Evolutionary conservation across 2,329 filamentous ascomycete genomes (phyloP), one percentile per base, ranked within the genome.

Genomic region (Fusarium armeniacum): DNA sequence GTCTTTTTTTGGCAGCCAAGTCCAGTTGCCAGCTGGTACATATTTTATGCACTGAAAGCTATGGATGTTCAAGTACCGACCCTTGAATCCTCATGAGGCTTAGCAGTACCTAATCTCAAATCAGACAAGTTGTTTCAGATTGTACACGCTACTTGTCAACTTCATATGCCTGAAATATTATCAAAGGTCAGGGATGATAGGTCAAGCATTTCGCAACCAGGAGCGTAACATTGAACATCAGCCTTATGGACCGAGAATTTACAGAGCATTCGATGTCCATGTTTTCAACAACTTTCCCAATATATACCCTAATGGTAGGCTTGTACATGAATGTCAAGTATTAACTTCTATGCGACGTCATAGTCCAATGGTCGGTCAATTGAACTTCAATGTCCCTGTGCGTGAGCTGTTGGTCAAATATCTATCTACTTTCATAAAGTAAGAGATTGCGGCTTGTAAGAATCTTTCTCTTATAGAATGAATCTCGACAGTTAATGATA

Each of bases 131-230:
- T 53, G 40, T 57, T 69, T 63, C 51, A 69, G 57, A 44, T 59
- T 58, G 67, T 62, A 69, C 57, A 62, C 67, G 57, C 67, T 59
- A 69, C 66, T 70, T 70, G 62, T 56, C 53, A 53, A 53, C 66
- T 66, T 46, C 40, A 56, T 55, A 51, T 60, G 32, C 49, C 33
- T 28, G 32, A 51, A 46, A 61, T 43, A 28, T 28, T 43, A 28
- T 28, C 47, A 41, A 54, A 65, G 30, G 15, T n/a, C 38, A 58
- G 52, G 61, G 24, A 52, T 41, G 20, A 30, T 30, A 68, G 44
- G 35, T 41, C 22, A 54, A 46, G 30, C 43, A 52, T 44, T 62
- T 60, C 55, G 33, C 20, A 67, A 53, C 57, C 55, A 24, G 36
- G 40, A 18, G 22, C 33, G 32, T 22, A 52, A 52, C n/a, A 40